A percentile compares a stretch with the other conserved stretches of the same genome.
Conservation (phyloP, 805 yeast species). For the Saccharomycopsis capsularis region DNA sequence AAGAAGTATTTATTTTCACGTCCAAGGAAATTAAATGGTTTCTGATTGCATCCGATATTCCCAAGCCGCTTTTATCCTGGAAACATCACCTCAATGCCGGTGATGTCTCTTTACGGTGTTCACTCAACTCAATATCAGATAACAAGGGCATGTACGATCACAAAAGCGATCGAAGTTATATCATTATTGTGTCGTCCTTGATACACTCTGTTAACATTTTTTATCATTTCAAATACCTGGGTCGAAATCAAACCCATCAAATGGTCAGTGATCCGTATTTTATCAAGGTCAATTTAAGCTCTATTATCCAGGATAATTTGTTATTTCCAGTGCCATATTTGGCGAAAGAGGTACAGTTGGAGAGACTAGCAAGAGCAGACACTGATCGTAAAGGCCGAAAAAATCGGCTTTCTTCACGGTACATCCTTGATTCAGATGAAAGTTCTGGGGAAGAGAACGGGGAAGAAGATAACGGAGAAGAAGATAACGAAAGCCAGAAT, state of each 20-base stretch:
- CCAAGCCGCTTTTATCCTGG: slow-evolving; percentile 54
- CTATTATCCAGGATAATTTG: not conserved
- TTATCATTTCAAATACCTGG: not conserved
- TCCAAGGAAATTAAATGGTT: slow-evolving; percentile 53
- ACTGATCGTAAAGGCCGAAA: no score
- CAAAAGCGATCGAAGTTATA: slow-evolving; percentile 1
- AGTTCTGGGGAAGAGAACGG: slow-evolving; percentile 11
- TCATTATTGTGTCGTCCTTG: slow-evolving; percentile 2
- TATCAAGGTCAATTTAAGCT: not conserved
- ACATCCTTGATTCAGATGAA: no score
- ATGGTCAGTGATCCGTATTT: slow-evolving; percentile 8
- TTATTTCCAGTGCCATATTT: not conserved
- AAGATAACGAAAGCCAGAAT: no score
- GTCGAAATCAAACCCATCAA: no score
- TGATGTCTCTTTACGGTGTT: slow-evolving; percentile 44
- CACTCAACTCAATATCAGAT: not conserved
- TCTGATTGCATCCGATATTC: slow-evolving; percentile 16
- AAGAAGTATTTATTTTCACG: slow-evolving; percentile 50
- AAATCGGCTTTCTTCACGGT: no score
- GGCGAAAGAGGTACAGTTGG: not conserved
- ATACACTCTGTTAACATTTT: slow-evolving; percentile 6
- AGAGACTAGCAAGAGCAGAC: no score
- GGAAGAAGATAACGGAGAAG: slow-evolving; percentile 10
- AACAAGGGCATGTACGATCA: not conserved
- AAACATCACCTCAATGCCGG: slow-evolving; percentile 52